Evolutionary conservation across 345 rosid genomes (phyloP).

Genomic region (Lumnitzera littorea): DNA sequence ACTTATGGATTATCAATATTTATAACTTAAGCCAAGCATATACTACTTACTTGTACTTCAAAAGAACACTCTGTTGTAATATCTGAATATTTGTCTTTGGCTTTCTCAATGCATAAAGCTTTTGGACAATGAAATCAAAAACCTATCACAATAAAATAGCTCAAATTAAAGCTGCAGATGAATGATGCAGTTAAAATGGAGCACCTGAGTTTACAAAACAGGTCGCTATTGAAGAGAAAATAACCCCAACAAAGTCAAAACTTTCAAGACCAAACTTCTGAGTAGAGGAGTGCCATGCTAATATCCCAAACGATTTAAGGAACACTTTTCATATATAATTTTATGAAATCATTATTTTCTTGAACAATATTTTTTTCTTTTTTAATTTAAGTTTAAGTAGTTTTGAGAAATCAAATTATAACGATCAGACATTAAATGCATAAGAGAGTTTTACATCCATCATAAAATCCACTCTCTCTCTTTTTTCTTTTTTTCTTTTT

Average conservation of each 20-base stretch:
- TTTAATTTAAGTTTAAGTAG: too few species aligned
- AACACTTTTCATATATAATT: background rate
- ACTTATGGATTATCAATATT: background rate
- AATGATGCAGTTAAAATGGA: background rate
- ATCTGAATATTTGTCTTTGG: constrained; percentile 99
- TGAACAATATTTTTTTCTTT: background rate
- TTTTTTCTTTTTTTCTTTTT: too few species aligned
- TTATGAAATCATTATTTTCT: constrained; percentile 1
- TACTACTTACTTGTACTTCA: constrained; percentile 80
- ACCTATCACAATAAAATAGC: constrained; percentile 37
- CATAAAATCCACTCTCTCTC: too few species aligned
- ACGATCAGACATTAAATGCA: too few species aligned
- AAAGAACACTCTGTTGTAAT: constrained; percentile 93
- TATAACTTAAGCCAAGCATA: constrained; percentile 5
- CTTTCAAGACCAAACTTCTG: too few species aligned
- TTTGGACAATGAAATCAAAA: constrained; percentile 95
- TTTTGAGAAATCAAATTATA: too few species aligned
- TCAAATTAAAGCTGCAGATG: background rate
- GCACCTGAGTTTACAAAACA: constrained; percentile 1
- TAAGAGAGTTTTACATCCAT: too few species aligned
- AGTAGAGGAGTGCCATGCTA: background rate
- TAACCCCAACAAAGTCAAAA: too few species aligned
- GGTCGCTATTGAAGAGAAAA: too few species aligned
- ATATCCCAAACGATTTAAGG: background rate
- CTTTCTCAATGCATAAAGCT: constrained; percentile 91